These are phyloP conservation scores for Tieghemostelium lacteum DNA, from an alignment of 78 protist species.

Conservation along the genomic window DNA sequence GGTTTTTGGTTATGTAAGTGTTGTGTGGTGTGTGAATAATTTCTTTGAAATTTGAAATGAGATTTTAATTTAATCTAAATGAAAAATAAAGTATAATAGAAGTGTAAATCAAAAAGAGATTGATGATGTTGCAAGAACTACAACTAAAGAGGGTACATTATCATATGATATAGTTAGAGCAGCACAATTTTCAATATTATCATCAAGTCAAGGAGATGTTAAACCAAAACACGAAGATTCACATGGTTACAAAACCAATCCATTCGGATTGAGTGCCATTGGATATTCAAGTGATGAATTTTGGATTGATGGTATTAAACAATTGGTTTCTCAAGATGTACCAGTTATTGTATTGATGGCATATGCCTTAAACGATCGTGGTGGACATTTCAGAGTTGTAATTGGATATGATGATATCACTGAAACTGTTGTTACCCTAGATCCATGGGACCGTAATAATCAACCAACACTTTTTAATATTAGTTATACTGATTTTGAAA, in stretches of 20 bases:
- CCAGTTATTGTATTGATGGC: constrained; percentile 41
- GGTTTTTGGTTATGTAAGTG: constrained; percentile 16
- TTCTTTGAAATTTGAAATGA: background rate
- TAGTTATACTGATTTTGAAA: constrained; percentile 1
- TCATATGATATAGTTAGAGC: constrained; percentile 45
- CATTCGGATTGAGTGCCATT: constrained; percentile 23
- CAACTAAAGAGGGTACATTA: constrained; percentile 26
- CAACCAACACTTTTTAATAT: constrained; percentile 39
- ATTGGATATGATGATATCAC: constrained; percentile 41
- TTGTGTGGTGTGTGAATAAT: background rate
- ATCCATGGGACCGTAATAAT: constrained; percentile 63
- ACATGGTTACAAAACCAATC: constrained; percentile 25
- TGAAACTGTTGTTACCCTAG: constrained; percentile 12
- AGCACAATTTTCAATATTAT: constrained; percentile 34
- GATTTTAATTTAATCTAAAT: no score
- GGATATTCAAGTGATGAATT: constrained; percentile 18
- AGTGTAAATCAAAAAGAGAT: constrained; percentile 10
- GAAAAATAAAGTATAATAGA: background rate
- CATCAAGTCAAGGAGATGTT: constrained; percentile 19
- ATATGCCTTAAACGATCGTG: constrained; percentile 5
- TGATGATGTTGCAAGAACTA: constrained; percentile 60
- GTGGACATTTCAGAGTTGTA: constrained; percentile 65
- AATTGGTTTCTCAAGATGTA: constrained; percentile 3
- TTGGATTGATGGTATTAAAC: constrained; percentile 36
- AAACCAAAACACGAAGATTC: constrained; percentile 4